Conservation (phyloP, 345 rosid species). For the Physaria fendleri region DNA sequence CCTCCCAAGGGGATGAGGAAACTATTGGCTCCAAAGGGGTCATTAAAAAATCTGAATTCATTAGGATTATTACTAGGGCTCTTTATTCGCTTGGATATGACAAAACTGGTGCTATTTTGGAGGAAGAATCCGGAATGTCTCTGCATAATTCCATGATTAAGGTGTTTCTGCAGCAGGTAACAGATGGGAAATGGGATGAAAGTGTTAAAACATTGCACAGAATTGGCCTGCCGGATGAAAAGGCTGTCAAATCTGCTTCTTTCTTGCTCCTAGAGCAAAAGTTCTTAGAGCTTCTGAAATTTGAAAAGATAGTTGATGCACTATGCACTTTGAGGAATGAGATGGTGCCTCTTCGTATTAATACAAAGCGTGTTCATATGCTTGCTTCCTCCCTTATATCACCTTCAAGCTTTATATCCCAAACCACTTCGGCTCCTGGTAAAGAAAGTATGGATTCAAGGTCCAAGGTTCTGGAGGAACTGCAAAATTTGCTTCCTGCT, state of each 20-base stretch:
- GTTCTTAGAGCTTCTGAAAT: constrained; percentile 34
- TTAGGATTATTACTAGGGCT: constrained; percentile 42
- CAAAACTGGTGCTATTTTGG: constrained; percentile 32
- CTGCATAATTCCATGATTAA: constrained; percentile 28
- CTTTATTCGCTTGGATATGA: constrained; percentile 53
- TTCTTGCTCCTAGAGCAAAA: constrained; percentile 51
- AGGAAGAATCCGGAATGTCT: constrained; percentile 43
- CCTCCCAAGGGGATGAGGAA: no score
- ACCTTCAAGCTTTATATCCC: no score
- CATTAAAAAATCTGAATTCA: constrained; percentile 43
- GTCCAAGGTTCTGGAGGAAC: constrained; percentile 29
- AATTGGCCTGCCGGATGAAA: constrained; percentile 32
- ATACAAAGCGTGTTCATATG: constrained; percentile 27
- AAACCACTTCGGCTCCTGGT: no score
- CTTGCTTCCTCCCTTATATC: constrained; percentile 36
- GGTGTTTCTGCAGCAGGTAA: constrained; percentile 37
- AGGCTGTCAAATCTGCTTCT: constrained; percentile 25
- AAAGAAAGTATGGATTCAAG: constrained; percentile 5
- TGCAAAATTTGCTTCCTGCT: constrained; percentile 44
- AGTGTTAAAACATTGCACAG: constrained; percentile 33
- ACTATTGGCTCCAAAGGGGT: constrained; percentile 23
- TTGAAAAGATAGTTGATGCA: constrained; percentile 28
- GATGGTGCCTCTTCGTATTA: constrained; percentile 41
- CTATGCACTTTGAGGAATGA: constrained; percentile 37
- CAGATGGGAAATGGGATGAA: constrained; percentile 44